A percentile compares a stretch with the other conserved stretches of the same genome.
Evolutionary conservation across 2,329 filamentous ascomycete genomes (phyloP).

Genomic region (Trichophyton mentagrophytes): DNA sequence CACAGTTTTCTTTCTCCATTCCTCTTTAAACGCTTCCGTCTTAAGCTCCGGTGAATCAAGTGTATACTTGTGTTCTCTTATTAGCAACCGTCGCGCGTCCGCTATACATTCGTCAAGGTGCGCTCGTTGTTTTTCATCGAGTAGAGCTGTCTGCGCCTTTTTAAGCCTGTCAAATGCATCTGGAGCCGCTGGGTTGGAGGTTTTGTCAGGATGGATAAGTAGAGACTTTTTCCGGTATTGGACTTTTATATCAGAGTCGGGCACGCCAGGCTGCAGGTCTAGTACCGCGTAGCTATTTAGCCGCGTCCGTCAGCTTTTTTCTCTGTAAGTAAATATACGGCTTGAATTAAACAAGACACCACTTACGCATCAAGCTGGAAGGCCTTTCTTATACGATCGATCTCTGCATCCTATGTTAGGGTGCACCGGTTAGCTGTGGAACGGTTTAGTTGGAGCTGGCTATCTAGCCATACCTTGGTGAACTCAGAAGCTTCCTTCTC

Average conservation of each 20-base stretch:
- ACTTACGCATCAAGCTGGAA: conserved; percentile 65
- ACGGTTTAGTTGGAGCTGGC: not conserved
- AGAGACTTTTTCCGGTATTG: conserved; percentile 96
- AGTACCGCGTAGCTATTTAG: conserved; percentile 68
- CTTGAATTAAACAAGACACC: not conserved
- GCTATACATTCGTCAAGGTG: conserved; percentile 88
- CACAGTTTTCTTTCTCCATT: conserved; percentile 84
- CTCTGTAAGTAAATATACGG: not conserved
- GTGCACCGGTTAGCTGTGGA: conserved; percentile 3
- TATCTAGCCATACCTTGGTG: conserved; percentile 53
- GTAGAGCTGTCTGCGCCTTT: conserved; percentile 79
- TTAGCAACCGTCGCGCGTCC: conserved; percentile 86
- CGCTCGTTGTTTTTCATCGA: conserved; percentile 85
- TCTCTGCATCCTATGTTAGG: conserved; percentile 68
- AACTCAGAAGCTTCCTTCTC: conserved; percentile 81
- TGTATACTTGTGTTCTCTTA: conserved; percentile 88
- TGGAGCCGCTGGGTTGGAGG: conserved; percentile 74
- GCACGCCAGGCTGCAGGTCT: conserved; percentile 85
- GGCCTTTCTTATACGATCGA: conserved; percentile 81
- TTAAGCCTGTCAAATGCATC: conserved; percentile 95
- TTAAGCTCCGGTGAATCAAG: conserved; percentile 72
- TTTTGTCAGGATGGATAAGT: conserved; percentile 97
- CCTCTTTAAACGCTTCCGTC: conserved; percentile 65
- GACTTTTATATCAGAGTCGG: conserved; percentile 90
- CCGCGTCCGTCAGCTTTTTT: not conserved